Percentiles rank a stretch among this genome's conserved stretches.
These are phyloP conservation scores for Coniochaeta sp. DNA, from an alignment of 2,329 filamentous ascomycete genomes.

Conservation along the genomic window DNA sequence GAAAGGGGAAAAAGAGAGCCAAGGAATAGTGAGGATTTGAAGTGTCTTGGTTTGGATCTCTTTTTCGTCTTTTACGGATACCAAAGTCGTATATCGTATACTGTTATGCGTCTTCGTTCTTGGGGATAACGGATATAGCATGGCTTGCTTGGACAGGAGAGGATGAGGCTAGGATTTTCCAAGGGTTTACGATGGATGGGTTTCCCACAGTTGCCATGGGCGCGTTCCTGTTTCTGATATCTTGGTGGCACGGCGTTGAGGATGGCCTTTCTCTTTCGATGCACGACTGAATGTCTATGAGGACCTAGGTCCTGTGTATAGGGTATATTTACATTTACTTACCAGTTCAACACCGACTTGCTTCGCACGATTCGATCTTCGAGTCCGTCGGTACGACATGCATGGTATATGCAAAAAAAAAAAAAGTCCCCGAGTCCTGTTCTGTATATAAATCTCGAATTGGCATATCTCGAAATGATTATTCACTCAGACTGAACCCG, in stretches of 20 bases:
- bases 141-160: background rate
- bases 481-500: too few relatives aligned
- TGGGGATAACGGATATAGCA: background rate
- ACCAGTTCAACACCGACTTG: background rate
- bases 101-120: background rate
- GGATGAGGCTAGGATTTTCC: background rate
- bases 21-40: background rate
- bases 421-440: too few relatives aligned
- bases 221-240: background rate
- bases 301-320: background rate
- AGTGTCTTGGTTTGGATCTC: background rate
- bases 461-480: too few relatives aligned
- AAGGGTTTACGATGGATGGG: background rate
- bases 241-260: background rate
- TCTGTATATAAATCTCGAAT: too few relatives aligned
- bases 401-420: too few relatives aligned
- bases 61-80: background rate
- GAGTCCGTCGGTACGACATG: too few relatives aligned
- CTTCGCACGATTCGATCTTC: too few relatives aligned
- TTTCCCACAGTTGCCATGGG: background rate
- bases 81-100: background rate
- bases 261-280: background rate
- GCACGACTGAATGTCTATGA: background rate
- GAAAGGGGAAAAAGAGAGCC: background rate
- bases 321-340: background rate